Conservation (phyloP, 768 basidiomycete species). For the Leucocoprinus sp. region DNA sequence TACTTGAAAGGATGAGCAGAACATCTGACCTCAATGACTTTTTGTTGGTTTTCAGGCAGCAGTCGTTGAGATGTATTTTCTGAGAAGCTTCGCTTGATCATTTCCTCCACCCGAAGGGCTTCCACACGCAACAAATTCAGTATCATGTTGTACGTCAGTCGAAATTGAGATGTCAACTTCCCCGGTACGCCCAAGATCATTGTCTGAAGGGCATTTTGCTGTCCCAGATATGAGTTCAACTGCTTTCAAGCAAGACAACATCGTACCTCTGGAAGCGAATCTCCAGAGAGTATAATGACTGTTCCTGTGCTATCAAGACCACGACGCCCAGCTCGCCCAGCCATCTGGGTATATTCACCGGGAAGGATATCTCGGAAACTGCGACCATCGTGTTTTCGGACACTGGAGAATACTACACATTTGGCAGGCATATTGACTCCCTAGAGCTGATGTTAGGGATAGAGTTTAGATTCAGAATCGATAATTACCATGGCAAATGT, state of each 20-base stretch:
- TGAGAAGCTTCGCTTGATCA: constrained; percentile 99
- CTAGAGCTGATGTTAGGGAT: constrained; percentile 30
- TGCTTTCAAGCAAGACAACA: not conserved
- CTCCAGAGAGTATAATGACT: constrained; percentile 82
- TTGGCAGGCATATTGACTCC: constrained; percentile 99
- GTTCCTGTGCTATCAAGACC: constrained; percentile 94
- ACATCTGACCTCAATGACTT: constrained; percentile 64
- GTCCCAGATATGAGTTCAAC: constrained; percentile 3
- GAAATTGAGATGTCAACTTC: constrained; percentile 91
- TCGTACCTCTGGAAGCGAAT: constrained; percentile 77
- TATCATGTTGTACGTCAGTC: constrained; percentile 99
- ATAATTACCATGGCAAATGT: constrained; percentile 94
- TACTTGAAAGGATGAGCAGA: constrained; percentile 3
- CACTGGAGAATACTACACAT: constrained; percentile 93
- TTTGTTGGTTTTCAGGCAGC: constrained; percentile 87
- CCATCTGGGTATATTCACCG: constrained; percentile 98
- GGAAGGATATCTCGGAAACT: constrained; percentile 85
- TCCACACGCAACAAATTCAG: constrained; percentile 94
- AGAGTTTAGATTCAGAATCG: not conserved
- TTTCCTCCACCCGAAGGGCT: constrained; percentile 93
- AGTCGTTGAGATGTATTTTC: constrained; percentile 93
- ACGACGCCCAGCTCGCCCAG: constrained; percentile 93
- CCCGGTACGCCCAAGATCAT: constrained; percentile 96
- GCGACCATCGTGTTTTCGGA: constrained; percentile 91
- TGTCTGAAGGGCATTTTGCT: constrained; percentile 68